Base-by-base conservation (phyloP, 768 basidiomycete genomes). In the Ramaria rubella region DNA sequence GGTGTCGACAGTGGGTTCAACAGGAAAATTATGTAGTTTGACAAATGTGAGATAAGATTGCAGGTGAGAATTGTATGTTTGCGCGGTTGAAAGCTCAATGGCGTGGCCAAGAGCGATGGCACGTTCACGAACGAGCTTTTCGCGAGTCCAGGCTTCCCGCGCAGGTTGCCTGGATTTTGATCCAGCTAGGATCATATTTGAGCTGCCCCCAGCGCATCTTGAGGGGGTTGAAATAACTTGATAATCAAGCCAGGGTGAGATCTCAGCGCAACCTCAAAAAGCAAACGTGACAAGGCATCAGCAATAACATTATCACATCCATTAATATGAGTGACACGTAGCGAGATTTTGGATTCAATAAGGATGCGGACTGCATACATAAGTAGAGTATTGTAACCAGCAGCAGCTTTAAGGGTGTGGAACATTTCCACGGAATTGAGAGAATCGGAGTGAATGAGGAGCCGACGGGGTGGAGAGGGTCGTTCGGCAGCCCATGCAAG, bases 61-160 rank as follows among this genome's bases (percentile, higher is more conserved):
- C 4, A 58, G 43, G 14, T 42, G 43, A 2, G 57, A 58, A 17
- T 31, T 51, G 29, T 60, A 60, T 2, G 7, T 36, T 7, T 36
- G 34, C 8, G 15, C 7, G 34, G 34, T 36, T 7, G 34, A 72
- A 62, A 2, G 68, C 59, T 6, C 69, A 63, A 57, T 70, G 67
- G 21, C 61, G 68, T 0, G n/a, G n/a, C n/a, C n/a, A n/a, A n/a
- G n/a, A n/a, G n/a, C n/a, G n/a, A n/a, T n/a, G n/a, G n/a, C 66
- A 51, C 55, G 15, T 15, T 36, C 48, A 70, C 46, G 0, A 21
- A 0, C 1, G 74, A 73, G 58, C 74, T 36, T 36, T 15, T 36
- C 15, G 34, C 15, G 34, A 36, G 34, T 8, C 7, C 34, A 36
- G 15, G 15, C n/a, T 45, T 7, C 19, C 7, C n/a, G 23, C 9